Evolutionary conservation across 352 stramenopile species (phyloP).

Genomic region (Poterioochromonas sp.): DNA sequence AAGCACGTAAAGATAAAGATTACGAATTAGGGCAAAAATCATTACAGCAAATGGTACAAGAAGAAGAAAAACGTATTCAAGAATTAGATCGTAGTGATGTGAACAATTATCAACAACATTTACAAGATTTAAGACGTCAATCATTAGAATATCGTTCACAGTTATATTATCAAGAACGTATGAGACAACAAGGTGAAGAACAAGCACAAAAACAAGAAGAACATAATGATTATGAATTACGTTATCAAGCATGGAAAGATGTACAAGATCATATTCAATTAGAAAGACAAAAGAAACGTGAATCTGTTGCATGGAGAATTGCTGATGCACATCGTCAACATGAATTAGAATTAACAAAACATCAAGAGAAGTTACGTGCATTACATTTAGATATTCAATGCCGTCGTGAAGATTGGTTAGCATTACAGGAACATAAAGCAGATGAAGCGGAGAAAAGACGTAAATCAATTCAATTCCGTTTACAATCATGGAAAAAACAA

Average conservation of each 20-base stretch:
- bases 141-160: background rate
- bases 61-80: conserved; percentile 4
- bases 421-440: background rate
- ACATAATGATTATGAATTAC: background rate
- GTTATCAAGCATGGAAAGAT: background rate
- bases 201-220: background rate
- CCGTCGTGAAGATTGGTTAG: background rate
- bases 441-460: background rate
- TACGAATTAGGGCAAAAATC: background rate
- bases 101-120: background rate
- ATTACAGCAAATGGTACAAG: background rate
- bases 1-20: background rate
- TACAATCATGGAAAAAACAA: background rate
- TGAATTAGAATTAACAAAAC: background rate
- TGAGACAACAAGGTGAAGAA: background rate
- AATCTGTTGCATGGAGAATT: conserved; percentile 1
- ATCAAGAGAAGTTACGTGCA: background rate
- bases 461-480: background rate
- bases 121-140: background rate
- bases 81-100: conserved; percentile 11
- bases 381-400: background rate
- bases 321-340: background rate
- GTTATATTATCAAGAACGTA: background rate
- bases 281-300: background rate
- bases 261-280: background rate